Evolutionary conservation across 176 grass and related monocot genomes (phyloP).

Genomic region (Puya raimondii): DNA sequence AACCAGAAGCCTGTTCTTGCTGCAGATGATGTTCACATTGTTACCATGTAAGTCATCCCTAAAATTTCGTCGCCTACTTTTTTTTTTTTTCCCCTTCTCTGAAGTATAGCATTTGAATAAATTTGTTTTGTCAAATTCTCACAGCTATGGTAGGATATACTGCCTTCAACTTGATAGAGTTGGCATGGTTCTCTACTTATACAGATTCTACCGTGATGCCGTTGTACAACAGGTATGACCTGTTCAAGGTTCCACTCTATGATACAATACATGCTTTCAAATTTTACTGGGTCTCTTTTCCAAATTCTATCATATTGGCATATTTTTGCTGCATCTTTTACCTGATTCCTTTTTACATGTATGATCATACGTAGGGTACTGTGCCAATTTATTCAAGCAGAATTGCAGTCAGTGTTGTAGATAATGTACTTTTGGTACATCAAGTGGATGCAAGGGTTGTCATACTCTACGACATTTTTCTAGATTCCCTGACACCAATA

Average conservation of each 20-base stretch:
- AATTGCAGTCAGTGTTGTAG: constrained; percentile 83
- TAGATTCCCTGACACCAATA: constrained; percentile 68
- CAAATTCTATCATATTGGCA: no score
- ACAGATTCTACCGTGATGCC: constrained; percentile 97
- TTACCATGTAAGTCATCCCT: constrained; percentile 61
- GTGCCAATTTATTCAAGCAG: constrained; percentile 76
- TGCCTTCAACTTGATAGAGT: constrained; percentile 86
- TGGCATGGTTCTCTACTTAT: constrained; percentile 68
- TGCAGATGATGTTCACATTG: constrained; percentile 87
- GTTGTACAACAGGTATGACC: constrained; percentile 84
- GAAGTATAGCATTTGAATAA: constrained; percentile 6
- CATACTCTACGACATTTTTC: constrained; percentile 82
- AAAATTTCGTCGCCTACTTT: neutral
- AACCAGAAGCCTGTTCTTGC: constrained; percentile 84
- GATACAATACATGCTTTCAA: neutral
- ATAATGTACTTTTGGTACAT: constrained; percentile 86
- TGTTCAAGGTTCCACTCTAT: neutral
- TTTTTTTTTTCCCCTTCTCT: constrained; percentile 4
- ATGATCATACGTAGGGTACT: constrained; percentile 44
- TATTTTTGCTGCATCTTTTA: neutral
- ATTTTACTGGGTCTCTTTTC: neutral
- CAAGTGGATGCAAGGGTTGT: constrained; percentile 98
- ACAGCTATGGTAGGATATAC: constrained; percentile 96
- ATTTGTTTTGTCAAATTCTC: constrained; percentile 20
- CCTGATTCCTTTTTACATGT: neutral